Percentiles rank a stretch among this genome's conserved stretches.
Conservation (phyloP, 257 asterid species). For the Solanum microdontum region DNA sequence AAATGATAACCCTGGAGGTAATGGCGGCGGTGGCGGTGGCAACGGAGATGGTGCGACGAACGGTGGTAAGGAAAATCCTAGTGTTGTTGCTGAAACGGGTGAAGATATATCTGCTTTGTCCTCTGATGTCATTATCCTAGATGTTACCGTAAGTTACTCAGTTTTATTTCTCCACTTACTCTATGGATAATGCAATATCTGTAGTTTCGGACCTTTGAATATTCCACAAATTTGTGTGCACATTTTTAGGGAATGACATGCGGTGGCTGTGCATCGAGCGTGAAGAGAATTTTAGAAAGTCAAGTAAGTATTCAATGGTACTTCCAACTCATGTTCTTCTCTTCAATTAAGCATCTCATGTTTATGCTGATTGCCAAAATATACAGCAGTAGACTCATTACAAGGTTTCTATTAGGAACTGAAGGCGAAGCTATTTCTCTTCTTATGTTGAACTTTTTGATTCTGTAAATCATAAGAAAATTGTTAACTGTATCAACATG, state of each 20-base stretch:
- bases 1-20: constrained; percentile 24
- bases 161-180: background rate
- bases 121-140: constrained; percentile 83
- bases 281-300: constrained; percentile 45
- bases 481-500: background rate
- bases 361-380: background rate
- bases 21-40: constrained; percentile 48
- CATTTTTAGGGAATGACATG: constrained; percentile 39
- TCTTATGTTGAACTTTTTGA: background rate
- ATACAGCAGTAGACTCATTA: background rate
- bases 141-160: constrained; percentile 58
- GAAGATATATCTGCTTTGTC: constrained; percentile 46
- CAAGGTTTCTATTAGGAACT: background rate
- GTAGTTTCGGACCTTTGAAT: background rate
- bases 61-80: constrained; percentile 44
- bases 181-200: background rate
- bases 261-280: constrained; percentile 47
- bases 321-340: background rate
- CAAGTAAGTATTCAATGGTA: constrained; percentile 20
- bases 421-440: background rate
- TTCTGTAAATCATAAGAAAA: background rate
- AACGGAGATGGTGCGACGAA: constrained; percentile 41
- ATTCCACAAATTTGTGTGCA: background rate
- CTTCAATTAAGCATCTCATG: background rate
- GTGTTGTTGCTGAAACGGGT: constrained; percentile 35